Conservation (phyloP, 176 grass and related monocot species). For the Musa acuminata region DNA sequence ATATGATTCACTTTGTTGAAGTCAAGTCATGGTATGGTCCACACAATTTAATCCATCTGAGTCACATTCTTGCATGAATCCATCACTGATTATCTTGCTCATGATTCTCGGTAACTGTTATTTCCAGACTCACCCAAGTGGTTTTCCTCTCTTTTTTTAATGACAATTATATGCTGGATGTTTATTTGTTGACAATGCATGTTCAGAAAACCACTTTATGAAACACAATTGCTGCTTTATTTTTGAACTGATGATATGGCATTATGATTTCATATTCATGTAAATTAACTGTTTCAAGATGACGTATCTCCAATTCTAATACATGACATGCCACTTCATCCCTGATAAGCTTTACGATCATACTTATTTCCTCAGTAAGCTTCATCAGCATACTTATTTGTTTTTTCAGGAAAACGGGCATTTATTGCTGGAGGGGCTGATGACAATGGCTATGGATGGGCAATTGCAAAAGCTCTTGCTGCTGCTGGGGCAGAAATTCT, state of each 20-base stretch:
- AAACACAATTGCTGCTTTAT: no score
- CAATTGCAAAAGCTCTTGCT: slow-evolving; percentile 94
- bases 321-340: neutral
- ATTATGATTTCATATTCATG: neutral
- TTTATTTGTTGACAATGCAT: neutral
- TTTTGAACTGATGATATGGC: neutral
- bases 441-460: slow-evolving; percentile 99
- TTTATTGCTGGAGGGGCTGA: slow-evolving; percentile 97
- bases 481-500: slow-evolving; percentile 92
- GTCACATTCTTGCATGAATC: no score
- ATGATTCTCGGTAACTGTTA: no score
- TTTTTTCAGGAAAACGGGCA: slow-evolving; percentile 63
- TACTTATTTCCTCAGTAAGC: neutral
- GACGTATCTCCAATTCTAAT: neutral
- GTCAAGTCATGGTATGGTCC: no score
- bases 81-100: no score
- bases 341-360: neutral
- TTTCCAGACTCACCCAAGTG: no score
- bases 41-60: no score
- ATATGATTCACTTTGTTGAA: neutral
- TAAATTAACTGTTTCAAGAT: neutral
- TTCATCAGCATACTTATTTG: neutral
- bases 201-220: neutral
- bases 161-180: neutral
- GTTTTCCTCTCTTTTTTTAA: no score